A percentile compares a stretch with the other conserved stretches of the same genome.
Evolutionary conservation across 441 rosid species (phyloP).

Genomic region (Euphorbia celastroides): DNA sequence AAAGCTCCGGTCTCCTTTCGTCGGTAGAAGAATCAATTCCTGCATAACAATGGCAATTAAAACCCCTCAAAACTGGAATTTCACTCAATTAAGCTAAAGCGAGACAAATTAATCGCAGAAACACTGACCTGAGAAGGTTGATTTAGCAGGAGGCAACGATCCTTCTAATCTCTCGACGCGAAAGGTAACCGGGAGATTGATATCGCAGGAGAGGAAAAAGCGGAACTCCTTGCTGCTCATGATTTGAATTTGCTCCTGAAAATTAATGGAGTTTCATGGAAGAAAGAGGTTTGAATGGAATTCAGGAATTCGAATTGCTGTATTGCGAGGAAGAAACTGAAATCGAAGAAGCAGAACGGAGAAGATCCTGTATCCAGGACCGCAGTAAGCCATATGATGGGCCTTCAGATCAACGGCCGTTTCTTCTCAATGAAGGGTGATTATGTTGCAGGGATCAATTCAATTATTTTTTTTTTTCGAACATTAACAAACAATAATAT

Average conservation of each 20-base stretch:
- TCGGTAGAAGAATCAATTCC: constrained; percentile 42
- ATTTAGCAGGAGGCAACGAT: constrained; percentile 40
- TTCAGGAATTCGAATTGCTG: constrained; percentile 1
- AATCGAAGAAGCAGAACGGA: not conserved
- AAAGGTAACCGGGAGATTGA: constrained; percentile 85
- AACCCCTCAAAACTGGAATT: constrained; percentile 5
- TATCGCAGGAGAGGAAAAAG: constrained; percentile 90
- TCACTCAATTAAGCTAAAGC: not conserved
- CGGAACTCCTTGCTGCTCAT: constrained; percentile 92
- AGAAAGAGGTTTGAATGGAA: not conserved
- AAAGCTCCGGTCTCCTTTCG: constrained; percentile 67
- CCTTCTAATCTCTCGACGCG: constrained; percentile 88
- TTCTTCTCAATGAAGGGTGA: no score
- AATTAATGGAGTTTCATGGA: not conserved
- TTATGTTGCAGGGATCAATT: no score
- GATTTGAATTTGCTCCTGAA: not conserved
- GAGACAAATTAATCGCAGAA: not conserved
- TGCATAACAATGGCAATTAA: constrained; percentile 19
- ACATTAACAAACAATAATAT: no score
- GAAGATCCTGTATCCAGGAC: not conserved
- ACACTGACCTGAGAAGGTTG: constrained; percentile 48
- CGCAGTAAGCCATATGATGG: not conserved
- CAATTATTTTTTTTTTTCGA: no score
- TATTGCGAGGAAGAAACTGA: not conserved
- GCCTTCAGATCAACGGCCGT: not conserved